These are phyloP conservation scores for Effrenium voratum DNA, from an alignment of 73 alveolate species.

Conservation along the genomic window DNA sequence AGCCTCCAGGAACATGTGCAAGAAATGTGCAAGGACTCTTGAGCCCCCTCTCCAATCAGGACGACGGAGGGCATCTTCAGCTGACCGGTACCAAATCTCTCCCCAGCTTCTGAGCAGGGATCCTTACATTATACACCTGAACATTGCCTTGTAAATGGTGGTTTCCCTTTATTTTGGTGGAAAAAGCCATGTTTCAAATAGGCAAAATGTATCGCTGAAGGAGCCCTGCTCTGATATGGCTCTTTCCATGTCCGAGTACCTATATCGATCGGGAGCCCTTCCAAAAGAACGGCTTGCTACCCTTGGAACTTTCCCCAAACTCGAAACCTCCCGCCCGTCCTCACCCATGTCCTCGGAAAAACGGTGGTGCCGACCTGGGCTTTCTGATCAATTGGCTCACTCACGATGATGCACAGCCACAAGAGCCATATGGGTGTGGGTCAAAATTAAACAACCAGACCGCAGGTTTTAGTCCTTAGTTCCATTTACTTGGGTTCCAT, in stretches of 20 bases:
- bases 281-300: not conserved
- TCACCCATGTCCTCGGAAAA: slow-evolving; percentile 78
- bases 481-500: not conserved
- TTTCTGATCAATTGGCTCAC: not conserved
- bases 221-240: too few relatives aligned
- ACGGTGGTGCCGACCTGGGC: slow-evolving; percentile 52
- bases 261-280: not conserved
- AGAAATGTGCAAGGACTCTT: too few relatives aligned
- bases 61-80: too few relatives aligned
- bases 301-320: not conserved
- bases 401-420: not conserved
- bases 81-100: too few relatives aligned
- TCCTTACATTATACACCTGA: too few relatives aligned
- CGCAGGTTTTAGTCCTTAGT: not conserved
- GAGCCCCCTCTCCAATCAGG: too few relatives aligned
- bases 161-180: not conserved
- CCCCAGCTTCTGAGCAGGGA: too few relatives aligned
- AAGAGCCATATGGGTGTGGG: not conserved
- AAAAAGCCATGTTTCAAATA: not conserved
- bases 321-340: not conserved
- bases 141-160: too few relatives aligned
- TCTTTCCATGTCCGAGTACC: not conserved
- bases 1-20: too few relatives aligned
- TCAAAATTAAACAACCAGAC: not conserved
- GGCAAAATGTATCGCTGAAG: not conserved